phyloP scores from a whole-genome alignment of 1,139 yeast species.

The Petasospora fabianii region DNA sequence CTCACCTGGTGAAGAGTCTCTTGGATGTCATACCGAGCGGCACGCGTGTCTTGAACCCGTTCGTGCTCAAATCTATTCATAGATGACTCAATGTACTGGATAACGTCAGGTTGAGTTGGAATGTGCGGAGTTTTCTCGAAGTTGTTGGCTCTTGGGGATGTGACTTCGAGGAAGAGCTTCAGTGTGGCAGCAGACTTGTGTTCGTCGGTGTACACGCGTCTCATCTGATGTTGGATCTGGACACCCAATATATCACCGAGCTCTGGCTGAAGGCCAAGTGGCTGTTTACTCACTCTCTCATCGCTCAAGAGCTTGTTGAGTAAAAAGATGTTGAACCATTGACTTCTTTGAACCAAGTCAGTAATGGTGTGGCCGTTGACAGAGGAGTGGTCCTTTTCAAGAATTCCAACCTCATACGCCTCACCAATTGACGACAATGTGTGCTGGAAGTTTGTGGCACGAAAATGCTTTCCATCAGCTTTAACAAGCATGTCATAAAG shows the following conservation, averaged over 20 bases:
- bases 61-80: conserved; percentile 48
- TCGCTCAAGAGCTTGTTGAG: conserved; percentile 49
- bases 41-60: conserved; percentile 44
- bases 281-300: conserved; percentile 34
- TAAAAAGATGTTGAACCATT: conserved; percentile 58
- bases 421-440: conserved; percentile 43
- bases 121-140: conserved; percentile 17
- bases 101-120: conserved; percentile 33
- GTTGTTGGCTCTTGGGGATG: conserved; percentile 28
- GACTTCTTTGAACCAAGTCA: conserved; percentile 32
- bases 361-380: conserved; percentile 27
- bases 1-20: conserved; percentile 48
- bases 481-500: conserved; percentile 87
- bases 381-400: conserved; percentile 39
- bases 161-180: conserved; percentile 35
- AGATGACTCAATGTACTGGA: conserved; percentile 57
- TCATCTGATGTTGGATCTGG: conserved; percentile 27
- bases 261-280: conserved; percentile 11
- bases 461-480: conserved; percentile 66
- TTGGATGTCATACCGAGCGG: conserved; percentile 39
- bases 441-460: conserved; percentile 68
- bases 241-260: conserved; percentile 36
- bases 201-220: conserved; percentile 3
- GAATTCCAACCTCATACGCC: conserved; percentile 47
- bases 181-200: background rate